phyloP scores from a whole-genome alignment of 108 stramenopile species.

The Schizochytrium sp. region DNA sequence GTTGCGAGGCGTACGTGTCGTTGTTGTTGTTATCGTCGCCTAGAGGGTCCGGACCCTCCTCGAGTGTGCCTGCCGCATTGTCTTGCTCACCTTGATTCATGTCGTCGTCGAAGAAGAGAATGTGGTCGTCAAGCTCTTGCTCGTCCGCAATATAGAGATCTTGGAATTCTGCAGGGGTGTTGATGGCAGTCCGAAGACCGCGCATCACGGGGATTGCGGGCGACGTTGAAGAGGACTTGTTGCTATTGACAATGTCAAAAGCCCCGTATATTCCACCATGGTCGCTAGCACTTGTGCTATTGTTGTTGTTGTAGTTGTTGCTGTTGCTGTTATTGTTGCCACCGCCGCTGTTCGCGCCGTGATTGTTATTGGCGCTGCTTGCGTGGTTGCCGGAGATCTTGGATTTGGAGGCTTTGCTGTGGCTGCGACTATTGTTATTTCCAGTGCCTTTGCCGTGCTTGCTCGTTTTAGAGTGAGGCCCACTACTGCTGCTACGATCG shows the following conservation, averaged over 20 bases:
- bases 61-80: no score
- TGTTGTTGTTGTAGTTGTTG: not conserved
- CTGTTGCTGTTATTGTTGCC: not conserved
- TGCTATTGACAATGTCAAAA: not conserved
- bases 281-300: not conserved
- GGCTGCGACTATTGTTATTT: not conserved
- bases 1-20: not conserved
- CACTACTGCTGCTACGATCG: no score
- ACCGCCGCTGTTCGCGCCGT: no score
- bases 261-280: no score
- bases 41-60: no score
- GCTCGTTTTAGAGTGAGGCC: no score
- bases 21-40: not conserved
- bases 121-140: not conserved
- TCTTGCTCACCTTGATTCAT: not conserved
- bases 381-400: no score
- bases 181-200: not conserved
- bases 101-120: not conserved
- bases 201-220: not conserved
- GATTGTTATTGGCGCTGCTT: no score
- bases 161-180: not conserved
- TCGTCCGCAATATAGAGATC: not conserved
- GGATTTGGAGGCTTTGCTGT: not conserved
- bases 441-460: no score
- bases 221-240: not conserved